phyloP scores from a whole-genome alignment of 78 protist genomes.

The Protostelium mycophagum region DNA sequence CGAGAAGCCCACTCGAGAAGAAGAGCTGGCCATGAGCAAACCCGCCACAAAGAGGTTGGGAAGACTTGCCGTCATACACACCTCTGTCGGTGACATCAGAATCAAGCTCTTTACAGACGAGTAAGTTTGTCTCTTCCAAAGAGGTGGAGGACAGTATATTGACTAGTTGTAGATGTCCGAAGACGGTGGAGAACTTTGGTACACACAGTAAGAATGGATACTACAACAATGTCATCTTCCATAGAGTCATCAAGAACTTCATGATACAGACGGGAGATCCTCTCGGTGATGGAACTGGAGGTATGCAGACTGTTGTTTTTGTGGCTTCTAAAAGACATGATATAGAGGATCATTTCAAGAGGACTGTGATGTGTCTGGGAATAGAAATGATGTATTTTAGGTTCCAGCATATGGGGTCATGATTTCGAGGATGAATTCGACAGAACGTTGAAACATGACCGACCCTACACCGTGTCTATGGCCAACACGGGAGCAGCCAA shows the following conservation, averaged over 20 bases:
- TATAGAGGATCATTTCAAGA: too few species aligned
- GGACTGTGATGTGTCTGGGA: background rate
- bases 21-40: conserved; percentile 22
- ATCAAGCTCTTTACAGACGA: conserved; percentile 85
- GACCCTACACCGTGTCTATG: conserved; percentile 80
- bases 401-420: conserved; percentile 81
- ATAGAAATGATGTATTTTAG: background rate
- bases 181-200: conserved; percentile 94
- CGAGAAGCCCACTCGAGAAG: conserved; percentile 89
- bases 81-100: conserved; percentile 83
- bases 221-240: conserved; percentile 76
- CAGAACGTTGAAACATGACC: conserved; percentile 73
- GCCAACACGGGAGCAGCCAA: conserved; percentile 92
- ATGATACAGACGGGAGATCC: conserved; percentile 98
- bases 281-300: conserved; percentile 77
- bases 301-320: too few species aligned
- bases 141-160: background rate
- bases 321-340: too few species aligned
- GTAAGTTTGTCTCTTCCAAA: background rate
- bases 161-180: conserved; percentile 64
- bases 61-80: conserved; percentile 75
- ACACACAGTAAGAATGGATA: conserved; percentile 84
- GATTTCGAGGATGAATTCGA: conserved; percentile 94
- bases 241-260: conserved; percentile 91
- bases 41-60: conserved; percentile 32